Conservation (phyloP, 129 eudicot species). For the Centaurea solstitialis region DNA sequence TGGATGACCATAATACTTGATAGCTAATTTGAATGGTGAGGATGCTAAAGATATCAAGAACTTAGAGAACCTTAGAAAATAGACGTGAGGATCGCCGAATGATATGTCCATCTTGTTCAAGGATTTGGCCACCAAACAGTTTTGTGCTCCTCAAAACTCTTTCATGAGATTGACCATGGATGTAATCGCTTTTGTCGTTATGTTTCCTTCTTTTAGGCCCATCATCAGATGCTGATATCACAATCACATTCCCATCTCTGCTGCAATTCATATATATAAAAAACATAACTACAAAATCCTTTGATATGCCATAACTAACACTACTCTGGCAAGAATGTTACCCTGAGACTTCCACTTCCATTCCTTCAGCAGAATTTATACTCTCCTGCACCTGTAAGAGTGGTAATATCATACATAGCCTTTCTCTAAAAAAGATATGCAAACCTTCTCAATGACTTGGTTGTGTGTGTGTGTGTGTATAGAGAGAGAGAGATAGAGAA, state of each 20-base stretch:
- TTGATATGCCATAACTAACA: neutral
- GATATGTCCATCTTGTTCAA: conserved; percentile 24
- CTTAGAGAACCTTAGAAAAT: conserved; percentile 34
- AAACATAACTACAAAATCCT: neutral
- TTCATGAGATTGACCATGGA: conserved; percentile 32
- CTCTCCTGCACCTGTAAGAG: conserved; percentile 37
- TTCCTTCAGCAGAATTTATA: conserved; percentile 18
- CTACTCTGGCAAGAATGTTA: conserved; percentile 21
- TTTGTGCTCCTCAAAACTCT: conserved; percentile 44
- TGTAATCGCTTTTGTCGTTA: conserved; percentile 12
- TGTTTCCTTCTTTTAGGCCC: conserved; percentile 36
- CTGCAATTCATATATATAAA: conserved; percentile 15
- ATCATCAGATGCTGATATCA: conserved; percentile 13
- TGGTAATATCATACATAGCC: conserved; percentile 2
- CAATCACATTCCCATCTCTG: conserved; percentile 8
- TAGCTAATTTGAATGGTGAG: conserved; percentile 1
- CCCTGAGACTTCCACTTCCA: conserved; percentile 35
- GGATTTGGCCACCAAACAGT: conserved; percentile 22
- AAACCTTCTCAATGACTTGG: neutral
- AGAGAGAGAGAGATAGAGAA: no score
- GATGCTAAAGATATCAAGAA: conserved; percentile 11
- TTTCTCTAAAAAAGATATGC: conserved; percentile 2
- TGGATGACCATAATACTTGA: neutral
- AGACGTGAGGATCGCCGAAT: conserved; percentile 49
- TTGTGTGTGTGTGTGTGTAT: neutral